Conservation (phyloP, 116 monocot species). For the Posidonia oceanica region DNA sequence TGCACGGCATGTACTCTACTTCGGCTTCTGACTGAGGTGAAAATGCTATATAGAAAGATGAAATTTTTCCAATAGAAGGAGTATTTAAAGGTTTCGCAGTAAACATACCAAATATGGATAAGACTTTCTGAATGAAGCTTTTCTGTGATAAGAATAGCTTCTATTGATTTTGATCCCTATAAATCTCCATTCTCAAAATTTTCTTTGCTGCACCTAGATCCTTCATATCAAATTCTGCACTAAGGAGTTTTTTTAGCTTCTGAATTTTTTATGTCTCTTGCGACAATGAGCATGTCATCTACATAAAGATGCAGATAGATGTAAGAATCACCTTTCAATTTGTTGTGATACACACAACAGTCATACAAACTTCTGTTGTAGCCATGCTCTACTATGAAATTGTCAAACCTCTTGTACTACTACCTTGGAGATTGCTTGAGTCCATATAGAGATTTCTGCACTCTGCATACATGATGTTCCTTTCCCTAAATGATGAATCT, state of each 20-base stretch:
- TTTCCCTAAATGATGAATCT: too few species aligned
- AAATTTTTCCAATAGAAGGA: background rate
- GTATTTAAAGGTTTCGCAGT: background rate
- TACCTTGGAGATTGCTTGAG: background rate
- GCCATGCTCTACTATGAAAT: background rate
- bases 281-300: background rate
- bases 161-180: background rate
- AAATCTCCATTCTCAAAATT: background rate
- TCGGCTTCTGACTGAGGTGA: background rate
- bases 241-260: background rate
- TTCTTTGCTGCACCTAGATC: background rate
- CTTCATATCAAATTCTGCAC: slow-evolving; percentile 2
- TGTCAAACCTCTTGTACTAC: background rate
- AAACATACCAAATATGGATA: background rate
- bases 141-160: background rate
- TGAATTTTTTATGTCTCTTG: background rate
- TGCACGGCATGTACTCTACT: too few species aligned
- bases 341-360: background rate
- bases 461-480: too few species aligned
- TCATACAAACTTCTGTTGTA: background rate
- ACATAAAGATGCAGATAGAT: background rate
- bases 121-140: background rate
- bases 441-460: background rate
- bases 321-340: background rate
- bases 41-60: too few species aligned